Base-by-base conservation (phyloP, 116 monocot genomes). In the Dioscorea cayenensis region DNA sequence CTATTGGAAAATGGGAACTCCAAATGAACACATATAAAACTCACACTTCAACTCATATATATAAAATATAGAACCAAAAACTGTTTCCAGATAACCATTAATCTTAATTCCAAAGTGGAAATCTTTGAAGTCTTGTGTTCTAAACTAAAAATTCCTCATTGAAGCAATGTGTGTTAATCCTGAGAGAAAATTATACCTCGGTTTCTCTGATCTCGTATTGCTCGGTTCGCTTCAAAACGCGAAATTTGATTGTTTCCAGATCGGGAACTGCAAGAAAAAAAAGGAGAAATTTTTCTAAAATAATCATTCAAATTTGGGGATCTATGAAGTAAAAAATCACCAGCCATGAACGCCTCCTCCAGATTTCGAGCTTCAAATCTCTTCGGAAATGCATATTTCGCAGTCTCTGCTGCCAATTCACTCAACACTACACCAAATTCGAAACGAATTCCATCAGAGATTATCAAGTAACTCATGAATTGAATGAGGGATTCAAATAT, bases 341-440 rank as follows among this genome's bases (percentile, higher is more conserved):
- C 95, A 43, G 84, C 81, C 95, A 95, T 95, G 27, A 95, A 70
- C 14, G 86, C 89, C 43, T 95, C 95, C 59, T 95, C 95, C 20
- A 95, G 74, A 76, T 82, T 95, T 29, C 75, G 78, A 70, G 89
- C 72, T 68, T 84, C 84, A 23, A 68, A 81, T 63, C 79, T 84
- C 22, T 78, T 72, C 3, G 88, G 94, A 32, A 86, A 83, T 14
- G 51, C 79, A 81, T 86, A 90, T 51, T 91, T 94, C 25, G 73
- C 74, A 3, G 78, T 77, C 71, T 88, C 94, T 36, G 49, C 52
- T n/a, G 67, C 74, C 70, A 94, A 80, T 51, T 88, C 82, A 13
- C 68, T 76, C 66, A 89, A 49, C 28, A 80, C 87, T 93, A 68
- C 8, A 22, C 61, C 36, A 37, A 77, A 68, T 69, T 67, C 25